Conservation (phyloP, 2,329 filamentous ascomycete species). For the Neonectria ditissima region DNA sequence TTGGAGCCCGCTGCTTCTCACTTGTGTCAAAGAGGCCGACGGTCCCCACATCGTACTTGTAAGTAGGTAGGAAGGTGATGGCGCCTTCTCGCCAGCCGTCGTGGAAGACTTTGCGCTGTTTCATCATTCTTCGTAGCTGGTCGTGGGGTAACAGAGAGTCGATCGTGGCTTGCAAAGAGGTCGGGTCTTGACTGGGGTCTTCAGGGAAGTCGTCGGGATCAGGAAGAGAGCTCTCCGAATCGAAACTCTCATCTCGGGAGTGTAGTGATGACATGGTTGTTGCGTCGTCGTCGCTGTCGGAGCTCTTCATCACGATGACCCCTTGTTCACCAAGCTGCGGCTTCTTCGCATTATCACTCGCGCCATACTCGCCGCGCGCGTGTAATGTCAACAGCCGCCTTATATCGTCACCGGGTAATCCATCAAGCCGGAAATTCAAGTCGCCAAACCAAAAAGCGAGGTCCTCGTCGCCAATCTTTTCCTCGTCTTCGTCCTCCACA, state of each 20-base stretch:
- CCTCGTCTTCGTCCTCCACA: conserved; percentile 68
- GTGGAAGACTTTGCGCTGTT: conserved; percentile 82
- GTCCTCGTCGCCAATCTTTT: conserved; percentile 87
- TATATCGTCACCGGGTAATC: conserved; percentile 90
- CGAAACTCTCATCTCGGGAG: conserved; percentile 52
- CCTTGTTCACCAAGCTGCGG: conserved; percentile 59
- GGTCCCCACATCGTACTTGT: conserved; percentile 98
- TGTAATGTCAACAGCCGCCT: conserved; percentile 85
- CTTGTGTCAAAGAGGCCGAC: conserved; percentile 93
- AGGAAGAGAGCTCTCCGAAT: conserved; percentile 60
- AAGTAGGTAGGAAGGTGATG: conserved; percentile 91
- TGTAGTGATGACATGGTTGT: conserved; percentile 50
- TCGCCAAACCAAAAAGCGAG: conserved; percentile 98
- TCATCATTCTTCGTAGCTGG: conserved; percentile 82
- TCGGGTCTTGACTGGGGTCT: conserved; percentile 80
- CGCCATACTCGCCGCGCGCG: conserved; percentile 80
- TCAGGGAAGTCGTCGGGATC: conserved; percentile 75
- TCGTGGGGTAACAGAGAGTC: conserved; percentile 90
- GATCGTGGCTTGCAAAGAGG: conserved; percentile 88
- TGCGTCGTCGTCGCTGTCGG: conserved; percentile 61
- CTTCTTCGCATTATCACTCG: conserved; percentile 56
- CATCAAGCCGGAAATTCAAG: conserved; percentile 92
- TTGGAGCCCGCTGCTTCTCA: conserved; percentile 91
- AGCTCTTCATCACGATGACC: conserved; percentile 60
- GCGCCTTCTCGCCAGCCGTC: conserved; percentile 93